Conservation (phyloP, 257 asterid species). For the Paulownia fortunei region DNA sequence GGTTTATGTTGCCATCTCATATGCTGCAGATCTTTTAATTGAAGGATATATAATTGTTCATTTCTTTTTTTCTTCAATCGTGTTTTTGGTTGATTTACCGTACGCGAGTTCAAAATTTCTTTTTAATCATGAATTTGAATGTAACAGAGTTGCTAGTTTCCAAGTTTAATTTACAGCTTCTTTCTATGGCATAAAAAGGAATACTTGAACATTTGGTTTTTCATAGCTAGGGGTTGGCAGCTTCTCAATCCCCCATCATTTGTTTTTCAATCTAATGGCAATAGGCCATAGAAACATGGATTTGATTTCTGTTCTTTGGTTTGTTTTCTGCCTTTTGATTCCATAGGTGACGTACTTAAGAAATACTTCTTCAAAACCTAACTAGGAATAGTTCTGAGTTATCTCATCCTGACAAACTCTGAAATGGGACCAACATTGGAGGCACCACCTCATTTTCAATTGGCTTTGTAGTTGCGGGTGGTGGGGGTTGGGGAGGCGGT, state of each 20-base stretch:
- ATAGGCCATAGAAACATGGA: background rate
- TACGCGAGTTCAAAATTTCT: background rate
- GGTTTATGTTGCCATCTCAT: background rate
- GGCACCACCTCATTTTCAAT: background rate
- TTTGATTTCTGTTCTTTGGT: background rate
- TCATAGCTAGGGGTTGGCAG: background rate
- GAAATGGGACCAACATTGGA: background rate
- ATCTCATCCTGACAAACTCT: background rate
- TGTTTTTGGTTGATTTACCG: background rate
- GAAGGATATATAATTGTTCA: background rate
- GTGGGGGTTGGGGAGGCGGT: background rate
- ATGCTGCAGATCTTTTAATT: background rate
- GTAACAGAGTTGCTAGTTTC: background rate
- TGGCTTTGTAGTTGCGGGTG: background rate
- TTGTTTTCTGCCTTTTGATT: background rate
- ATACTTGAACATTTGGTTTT: background rate
- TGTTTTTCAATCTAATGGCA: background rate
- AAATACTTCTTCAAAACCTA: background rate
- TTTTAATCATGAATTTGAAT: conserved; percentile 6
- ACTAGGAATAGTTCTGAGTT: background rate
- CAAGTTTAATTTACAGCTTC: background rate
- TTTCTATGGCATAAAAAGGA: background rate
- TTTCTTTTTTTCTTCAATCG: background rate
- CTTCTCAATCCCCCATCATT: background rate
- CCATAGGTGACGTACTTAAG: background rate